Evolutionary conservation across 176 grass and related monocot species (phyloP), one percentile per base, ranked within the genome.

Genomic region (Guadua angustifolia): DNA sequence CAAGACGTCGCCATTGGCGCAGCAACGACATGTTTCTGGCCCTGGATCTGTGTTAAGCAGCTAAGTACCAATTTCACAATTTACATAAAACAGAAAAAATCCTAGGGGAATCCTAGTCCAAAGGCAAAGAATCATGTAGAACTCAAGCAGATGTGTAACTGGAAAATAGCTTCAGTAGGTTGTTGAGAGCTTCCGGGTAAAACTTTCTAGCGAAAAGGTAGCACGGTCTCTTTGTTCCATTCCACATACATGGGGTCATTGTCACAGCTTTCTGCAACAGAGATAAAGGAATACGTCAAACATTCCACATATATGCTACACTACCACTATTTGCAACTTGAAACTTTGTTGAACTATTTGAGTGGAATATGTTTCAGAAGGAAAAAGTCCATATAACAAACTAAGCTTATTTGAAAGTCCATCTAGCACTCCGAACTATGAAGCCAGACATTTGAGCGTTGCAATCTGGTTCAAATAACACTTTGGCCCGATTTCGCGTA

Each of bases 121-220:
- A 82, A 80, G 65, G 55, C 26, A 85, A 91, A 89, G 76, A 89
- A 91, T 89, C 9, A 33, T 58, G 66, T 59, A 29, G 61, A 88
- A 79, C 40, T 98, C 87, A 93, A 75, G 91, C 62, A n/a, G 52
- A 83, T 26, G 89, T 93, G 84, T 91, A 89, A 86, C 80, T 90
- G 85, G 89, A 87, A 82, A 90, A 93, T 74, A 98, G 72, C 79
- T 95, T 91, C 87, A 98, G 74, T 86, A 98, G 42, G 62, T 94
- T 95, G 87, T 89, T 82, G 77, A 93, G 89, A 82, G 95, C 81
- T 79, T 94, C 87, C n/a, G 93, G 95, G 76, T 93, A 95, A 82
- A 98, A 98, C 76, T 98, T 98, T 84, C 95, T 89, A 35, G 93
- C 89, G 78, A 98, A 98, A 80, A 98, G 92, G 66, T 95, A 98